A percentile compares a stretch with the other conserved stretches of the same genome.
These are phyloP conservation scores for Hymenotorrendiella dingleyae DNA, from an alignment of 2,329 filamentous ascomycete species.

Conservation along the genomic window DNA sequence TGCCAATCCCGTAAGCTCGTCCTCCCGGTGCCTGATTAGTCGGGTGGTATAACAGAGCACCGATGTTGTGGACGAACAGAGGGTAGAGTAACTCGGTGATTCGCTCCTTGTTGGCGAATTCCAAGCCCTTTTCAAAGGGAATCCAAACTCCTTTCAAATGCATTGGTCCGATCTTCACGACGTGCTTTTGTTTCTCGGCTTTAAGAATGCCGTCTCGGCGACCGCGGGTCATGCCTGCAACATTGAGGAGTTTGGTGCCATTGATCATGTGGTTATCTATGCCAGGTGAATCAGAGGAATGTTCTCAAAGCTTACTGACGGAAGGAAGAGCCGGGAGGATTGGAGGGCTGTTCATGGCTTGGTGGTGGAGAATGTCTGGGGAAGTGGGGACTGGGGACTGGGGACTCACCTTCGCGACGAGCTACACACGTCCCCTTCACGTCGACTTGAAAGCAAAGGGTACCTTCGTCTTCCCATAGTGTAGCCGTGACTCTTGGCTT, in stretches of 20 bases:
- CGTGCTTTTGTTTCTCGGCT: conserved; percentile 92
- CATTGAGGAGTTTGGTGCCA: conserved; percentile 90
- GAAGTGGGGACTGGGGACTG: neutral
- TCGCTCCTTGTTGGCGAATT: conserved; percentile 98
- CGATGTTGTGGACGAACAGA: conserved; percentile 95
- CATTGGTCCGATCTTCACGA: conserved; percentile 98
- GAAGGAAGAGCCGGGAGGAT: neutral
- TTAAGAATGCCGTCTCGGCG: conserved; percentile 92
- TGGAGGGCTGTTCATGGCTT: neutral
- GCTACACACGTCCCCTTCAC: conserved; percentile 93
- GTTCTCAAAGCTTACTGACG: neutral
- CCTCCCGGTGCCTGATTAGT: conserved; percentile 60
- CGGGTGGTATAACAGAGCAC: conserved; percentile 85
- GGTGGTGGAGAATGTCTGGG: neutral
- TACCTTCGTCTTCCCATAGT: conserved; percentile 95
- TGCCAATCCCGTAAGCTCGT: neutral
- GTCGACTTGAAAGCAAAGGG: conserved; percentile 94
- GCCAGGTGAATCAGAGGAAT: neutral
- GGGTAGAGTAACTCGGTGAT: conserved; percentile 93
- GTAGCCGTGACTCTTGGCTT: conserved; percentile 97
- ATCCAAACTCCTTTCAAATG: conserved; percentile 98
- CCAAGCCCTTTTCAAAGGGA: conserved; percentile 87
- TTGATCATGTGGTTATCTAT: conserved; percentile 99
- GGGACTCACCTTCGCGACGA: conserved; percentile 70
- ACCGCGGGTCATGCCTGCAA: conserved; percentile 94